Evolutionary conservation across 108 stramenopile genomes (phyloP), one percentile per base, ranked within the genome.

Genomic region (Ochromonas danica): DNA sequence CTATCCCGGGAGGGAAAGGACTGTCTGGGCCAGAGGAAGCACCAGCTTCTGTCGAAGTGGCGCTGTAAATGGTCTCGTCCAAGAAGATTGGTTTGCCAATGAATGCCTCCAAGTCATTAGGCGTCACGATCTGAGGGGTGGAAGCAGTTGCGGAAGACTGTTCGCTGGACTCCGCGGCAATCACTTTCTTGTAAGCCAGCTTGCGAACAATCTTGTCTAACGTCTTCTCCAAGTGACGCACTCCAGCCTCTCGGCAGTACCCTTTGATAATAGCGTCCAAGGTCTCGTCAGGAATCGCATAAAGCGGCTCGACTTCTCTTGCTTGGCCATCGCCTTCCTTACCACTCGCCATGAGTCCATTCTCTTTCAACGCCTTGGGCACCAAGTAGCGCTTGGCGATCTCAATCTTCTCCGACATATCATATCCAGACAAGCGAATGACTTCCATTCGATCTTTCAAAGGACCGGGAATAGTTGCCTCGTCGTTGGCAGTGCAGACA

Each of bases 361-460:
- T 90, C 43, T 94, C 94, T 17, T 83, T 83, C 88, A 93, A 90
- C 1, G 96, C 91, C 82, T 94, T 95, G 0, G 98, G 98, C 33
- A 97, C 92, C 14, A 99, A 81, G 80, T 97, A 97, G 65, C 94
- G 90, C 82, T 93, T 89, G 39, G 94, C 94, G 62, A 99, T 99
- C 74, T 91, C 93, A 42, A 99, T 74, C 85, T 99, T 99, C 57
- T 99, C 98, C 33, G 93, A 93, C 36, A 95, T 88, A 79, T 97
- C 96, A 86, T 99, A 98, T 25, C 98, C 98, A 63, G 94, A 94
- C 10, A 99, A 81, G 43, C 92, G 91, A 79, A 99, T 93, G 40
- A 97, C 90, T 85, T 99, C 98, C 96, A 99, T 97, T 35, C 98
- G 88, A 83, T 99, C 98, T 39, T 93, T 84, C 41, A 99, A 83